Evolutionary conservation across 1,284 basidiomycete species (phyloP).

Genomic region (Trichosporon asahii): DNA sequence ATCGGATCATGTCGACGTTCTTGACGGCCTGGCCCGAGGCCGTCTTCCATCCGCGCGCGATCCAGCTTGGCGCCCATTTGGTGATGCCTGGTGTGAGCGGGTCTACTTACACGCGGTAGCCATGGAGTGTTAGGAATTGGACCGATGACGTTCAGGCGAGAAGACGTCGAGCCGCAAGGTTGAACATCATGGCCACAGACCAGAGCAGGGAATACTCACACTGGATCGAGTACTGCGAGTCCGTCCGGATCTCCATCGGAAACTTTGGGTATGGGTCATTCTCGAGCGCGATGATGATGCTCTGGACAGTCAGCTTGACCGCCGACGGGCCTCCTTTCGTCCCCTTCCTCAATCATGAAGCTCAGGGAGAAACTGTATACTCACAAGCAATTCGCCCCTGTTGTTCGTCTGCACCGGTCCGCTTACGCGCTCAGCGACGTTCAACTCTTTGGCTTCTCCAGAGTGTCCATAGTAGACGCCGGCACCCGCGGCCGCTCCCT

Average conservation of each 20-base stretch:
- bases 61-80: slow-evolving; percentile 48
- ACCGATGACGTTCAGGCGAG: too few relatives aligned
- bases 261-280: slow-evolving; percentile 45
- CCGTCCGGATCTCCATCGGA: slow-evolving; percentile 52
- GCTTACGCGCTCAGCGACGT: slow-evolving; percentile 47
- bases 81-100: slow-evolving; percentile 39
- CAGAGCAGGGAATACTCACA: slow-evolving; percentile 31
- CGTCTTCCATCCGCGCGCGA: slow-evolving; percentile 39
- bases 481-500: slow-evolving; percentile 42
- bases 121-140: too few relatives aligned
- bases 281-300: slow-evolving; percentile 51
- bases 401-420: slow-evolving; percentile 52
- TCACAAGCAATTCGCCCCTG: slow-evolving; percentile 50
- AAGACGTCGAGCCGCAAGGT: too few relatives aligned
- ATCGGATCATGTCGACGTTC: slow-evolving; percentile 51
- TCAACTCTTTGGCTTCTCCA: slow-evolving; percentile 38
- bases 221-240: slow-evolving; percentile 51
- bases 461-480: slow-evolving; percentile 48
- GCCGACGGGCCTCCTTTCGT: not conserved
- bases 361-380: slow-evolving; percentile 9
- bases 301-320: slow-evolving; percentile 27
- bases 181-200: too few relatives aligned
- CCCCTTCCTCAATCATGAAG: too few relatives aligned
- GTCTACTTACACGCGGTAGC: too few relatives aligned
- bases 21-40: slow-evolving; percentile 32